phyloP scores from a whole-genome alignment of 129 eudicot species.

The Lactuca saligna region DNA sequence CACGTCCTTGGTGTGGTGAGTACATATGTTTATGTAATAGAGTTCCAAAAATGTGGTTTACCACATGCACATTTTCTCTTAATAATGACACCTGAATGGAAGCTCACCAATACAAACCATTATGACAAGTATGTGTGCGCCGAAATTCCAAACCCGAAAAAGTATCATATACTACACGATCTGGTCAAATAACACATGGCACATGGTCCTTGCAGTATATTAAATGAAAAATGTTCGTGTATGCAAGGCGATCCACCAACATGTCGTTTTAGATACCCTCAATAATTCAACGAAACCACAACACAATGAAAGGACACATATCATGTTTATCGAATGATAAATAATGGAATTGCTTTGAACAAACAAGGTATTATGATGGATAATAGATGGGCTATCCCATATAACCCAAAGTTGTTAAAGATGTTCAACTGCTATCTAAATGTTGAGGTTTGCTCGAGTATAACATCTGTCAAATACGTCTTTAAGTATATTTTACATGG shows the following conservation, averaged over 20 bases:
- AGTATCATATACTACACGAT: too few species aligned
- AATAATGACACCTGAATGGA: too few species aligned
- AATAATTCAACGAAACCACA: too few species aligned
- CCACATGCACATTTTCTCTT: too few species aligned
- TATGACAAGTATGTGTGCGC: too few species aligned
- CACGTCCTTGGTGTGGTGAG: too few species aligned
- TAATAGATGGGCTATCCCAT: not conserved
- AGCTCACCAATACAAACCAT: too few species aligned
- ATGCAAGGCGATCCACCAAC: slow-evolving; percentile 7
- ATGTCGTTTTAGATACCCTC: not conserved
- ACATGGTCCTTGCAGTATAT: not conserved
- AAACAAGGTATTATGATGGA: not conserved
- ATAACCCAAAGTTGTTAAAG: slow-evolving; percentile 10
- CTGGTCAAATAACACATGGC: too few species aligned
- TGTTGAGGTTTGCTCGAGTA: slow-evolving; percentile 1
- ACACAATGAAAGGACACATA: slow-evolving; percentile 7
- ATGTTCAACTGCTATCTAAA: not conserved
- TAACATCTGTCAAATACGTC: not conserved
- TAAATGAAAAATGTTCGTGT: not conserved
- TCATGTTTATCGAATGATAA: slow-evolving; percentile 16
- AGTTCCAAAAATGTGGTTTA: too few species aligned
- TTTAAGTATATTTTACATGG: slow-evolving; percentile 8
- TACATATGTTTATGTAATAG: too few species aligned
- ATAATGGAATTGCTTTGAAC: not conserved
- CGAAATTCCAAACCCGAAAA: too few species aligned